Conservation (phyloP, 179 eudicot genomes). For the Spergularia azorica region DNA sequence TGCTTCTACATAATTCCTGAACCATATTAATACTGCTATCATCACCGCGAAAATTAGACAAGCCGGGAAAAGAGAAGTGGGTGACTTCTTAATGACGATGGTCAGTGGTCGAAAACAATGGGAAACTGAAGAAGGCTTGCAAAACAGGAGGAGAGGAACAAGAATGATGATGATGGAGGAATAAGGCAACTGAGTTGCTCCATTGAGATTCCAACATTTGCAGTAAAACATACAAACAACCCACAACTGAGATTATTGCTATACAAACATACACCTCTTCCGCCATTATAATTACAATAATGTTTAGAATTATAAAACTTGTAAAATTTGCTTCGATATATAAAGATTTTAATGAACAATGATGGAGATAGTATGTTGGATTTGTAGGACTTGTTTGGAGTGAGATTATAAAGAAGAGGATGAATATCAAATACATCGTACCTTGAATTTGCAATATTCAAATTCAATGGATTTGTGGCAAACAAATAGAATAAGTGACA, state of each 20-base stretch:
- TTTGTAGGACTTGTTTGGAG: no score
- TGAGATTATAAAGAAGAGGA: neutral
- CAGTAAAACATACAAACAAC: constrained; percentile 23
- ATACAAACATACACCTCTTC: constrained; percentile 29
- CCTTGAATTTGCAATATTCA: neutral
- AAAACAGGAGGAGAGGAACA: constrained; percentile 20
- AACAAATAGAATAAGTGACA: neutral
- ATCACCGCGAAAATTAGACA: no score
- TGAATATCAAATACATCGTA: constrained; percentile 13
- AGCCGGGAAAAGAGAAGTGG: no score
- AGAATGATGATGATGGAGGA: constrained; percentile 26
- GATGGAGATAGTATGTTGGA: neutral
- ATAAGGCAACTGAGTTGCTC: constrained; percentile 29
- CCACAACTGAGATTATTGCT: constrained; percentile 24
- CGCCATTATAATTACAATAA: constrained; percentile 13
- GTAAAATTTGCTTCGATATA: neutral
- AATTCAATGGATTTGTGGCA: constrained; percentile 23
- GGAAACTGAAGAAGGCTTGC: neutral
- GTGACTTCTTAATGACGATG: neutral
- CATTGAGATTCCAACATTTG: constrained; percentile 31
- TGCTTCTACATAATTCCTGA: no score
- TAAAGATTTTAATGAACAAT: no score
- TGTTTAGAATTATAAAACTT: neutral
- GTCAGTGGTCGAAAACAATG: neutral
- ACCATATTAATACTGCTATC: no score